A percentile compares a stretch with the other conserved stretches of the same genome.
Evolutionary conservation across 1,284 basidiomycete species (phyloP).

Genomic region (Irpex sp.): DNA sequence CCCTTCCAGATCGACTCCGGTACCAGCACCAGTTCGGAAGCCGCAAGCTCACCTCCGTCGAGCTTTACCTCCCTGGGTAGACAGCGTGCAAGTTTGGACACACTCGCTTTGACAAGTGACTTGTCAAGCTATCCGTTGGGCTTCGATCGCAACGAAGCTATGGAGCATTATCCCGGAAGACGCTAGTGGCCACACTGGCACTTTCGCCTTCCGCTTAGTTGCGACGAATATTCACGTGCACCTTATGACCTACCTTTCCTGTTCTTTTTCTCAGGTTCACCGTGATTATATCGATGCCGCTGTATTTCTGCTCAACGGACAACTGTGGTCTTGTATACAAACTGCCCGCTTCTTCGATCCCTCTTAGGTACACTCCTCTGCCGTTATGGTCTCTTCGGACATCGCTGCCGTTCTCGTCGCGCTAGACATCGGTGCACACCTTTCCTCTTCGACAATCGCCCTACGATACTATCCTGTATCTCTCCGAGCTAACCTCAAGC

Average conservation of each 20-base stretch:
- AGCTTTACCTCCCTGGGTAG: slow-evolving; percentile 25
- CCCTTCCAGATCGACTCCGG: slow-evolving; percentile 76
- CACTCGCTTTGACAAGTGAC: slow-evolving; percentile 74
- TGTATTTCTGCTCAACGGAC: slow-evolving; percentile 3
- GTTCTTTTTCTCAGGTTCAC: background rate
- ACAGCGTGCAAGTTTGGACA: slow-evolving; percentile 77
- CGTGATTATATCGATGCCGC: background rate
- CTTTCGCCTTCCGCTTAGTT: background rate
- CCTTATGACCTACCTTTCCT: background rate
- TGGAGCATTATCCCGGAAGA: slow-evolving; percentile 17
- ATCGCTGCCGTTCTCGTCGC: background rate
- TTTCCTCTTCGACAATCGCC: background rate
- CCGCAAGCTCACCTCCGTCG: slow-evolving; percentile 21
- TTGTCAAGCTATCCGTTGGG: slow-evolving; percentile 75
- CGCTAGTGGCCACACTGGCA: background rate
- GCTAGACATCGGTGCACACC: background rate
- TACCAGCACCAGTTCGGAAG: slow-evolving; percentile 12
- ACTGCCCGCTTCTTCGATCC: background rate
- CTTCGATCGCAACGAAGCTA: slow-evolving; percentile 37
- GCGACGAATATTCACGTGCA: background rate
- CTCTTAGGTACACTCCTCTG: background rate
- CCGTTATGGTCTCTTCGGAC: background rate
- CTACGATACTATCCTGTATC: background rate
- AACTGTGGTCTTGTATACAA: background rate
- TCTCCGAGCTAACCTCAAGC: background rate